Conservation (phyloP, 768 basidiomycete species). For the Phlegmacium glaucopus region DNA sequence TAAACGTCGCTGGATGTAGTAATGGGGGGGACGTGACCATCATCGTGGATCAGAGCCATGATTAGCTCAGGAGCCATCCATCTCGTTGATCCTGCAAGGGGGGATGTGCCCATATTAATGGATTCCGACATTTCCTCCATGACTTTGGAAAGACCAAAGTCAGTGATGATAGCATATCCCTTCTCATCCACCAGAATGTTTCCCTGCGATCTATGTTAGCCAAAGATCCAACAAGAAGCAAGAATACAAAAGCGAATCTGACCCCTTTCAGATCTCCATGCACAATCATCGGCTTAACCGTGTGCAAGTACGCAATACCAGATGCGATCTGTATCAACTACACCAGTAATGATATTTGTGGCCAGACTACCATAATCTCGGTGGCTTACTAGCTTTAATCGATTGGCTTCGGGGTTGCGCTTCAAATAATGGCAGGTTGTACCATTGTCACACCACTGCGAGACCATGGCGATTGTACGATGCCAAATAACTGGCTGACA, state of each 20-base stretch:
- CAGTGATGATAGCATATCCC: constrained; percentile 53
- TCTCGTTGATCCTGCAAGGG: constrained; percentile 45
- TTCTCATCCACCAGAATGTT: constrained; percentile 55
- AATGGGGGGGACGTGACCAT: constrained; percentile 37
- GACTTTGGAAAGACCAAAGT: constrained; percentile 60
- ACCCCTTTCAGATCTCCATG: constrained; percentile 67
- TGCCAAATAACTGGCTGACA: constrained; percentile 51
- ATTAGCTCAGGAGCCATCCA: constrained; percentile 63
- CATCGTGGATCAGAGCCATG: constrained; percentile 46
- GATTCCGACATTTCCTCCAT: constrained; percentile 46
- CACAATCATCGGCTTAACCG: constrained; percentile 49
- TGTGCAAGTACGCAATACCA: constrained; percentile 56
- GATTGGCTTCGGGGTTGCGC: constrained; percentile 36
- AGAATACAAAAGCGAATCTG: no score
- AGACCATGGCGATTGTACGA: constrained; percentile 55
- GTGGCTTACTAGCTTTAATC: constrained; percentile 46
- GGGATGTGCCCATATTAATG: constrained; percentile 35
- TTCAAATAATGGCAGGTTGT: constrained; percentile 49
- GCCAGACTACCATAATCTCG: background rate
- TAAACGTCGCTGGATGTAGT: constrained; percentile 57
- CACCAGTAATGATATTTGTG: background rate
- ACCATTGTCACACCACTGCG: constrained; percentile 62
- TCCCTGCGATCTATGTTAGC: constrained; percentile 31
- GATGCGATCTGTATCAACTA: constrained; percentile 57
- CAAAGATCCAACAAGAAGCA: background rate